Base-by-base conservation (phyloP, 163 green algal species). In the Prototheca cutis region DNA sequence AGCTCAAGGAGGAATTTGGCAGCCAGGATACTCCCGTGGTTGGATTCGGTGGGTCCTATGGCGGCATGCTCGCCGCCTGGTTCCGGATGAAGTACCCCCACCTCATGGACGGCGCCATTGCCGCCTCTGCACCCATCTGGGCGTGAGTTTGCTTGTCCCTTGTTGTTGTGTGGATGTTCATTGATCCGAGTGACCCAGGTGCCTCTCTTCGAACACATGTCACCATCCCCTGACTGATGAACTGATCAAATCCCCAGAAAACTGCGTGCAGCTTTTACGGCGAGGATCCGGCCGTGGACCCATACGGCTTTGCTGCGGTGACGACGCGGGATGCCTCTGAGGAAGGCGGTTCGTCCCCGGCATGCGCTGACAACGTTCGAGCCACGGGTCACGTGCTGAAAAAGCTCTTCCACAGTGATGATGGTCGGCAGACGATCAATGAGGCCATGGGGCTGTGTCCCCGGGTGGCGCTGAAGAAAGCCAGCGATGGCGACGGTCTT, bases 21-120 rank as follows among this genome's bases (percentile, higher is more conserved):
- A 79, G 80, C 15, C 31, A 53, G 1, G 52, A 77, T 30, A 72
- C 62, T 17, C 65, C 86, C 10, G 82, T 96, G 24, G 86, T 95
- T 61, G 87, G 79, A 2, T 95, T 95, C 75, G 87, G 87, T 13
- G 87, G 88, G 24, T 86, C 69, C 15, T 93, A 92, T 65, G 85
- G 86, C 62, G 82, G 87, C 53, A 94, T 94, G 87, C 78, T 94
- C 30, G 82, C 75, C 1, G 52, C 81, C 1, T 95, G 84, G 84
- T 81, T 90, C 65, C 78, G 87, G 3, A 65, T 90, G 53, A 95
- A 95, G 67, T 95, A 94, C 64, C 81, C 81, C 0, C 74, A 83
- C 55, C 62, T 84, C 17, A 32, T 87, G 40, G 70, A 82, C 53
- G 88, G 87, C 0, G 79, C 77, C 29, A 85, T 95, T 55, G 82